Evolutionary conservation across 768 basidiomycete species (phyloP).

Genomic region (Omphalotus guepiniiformis): DNA sequence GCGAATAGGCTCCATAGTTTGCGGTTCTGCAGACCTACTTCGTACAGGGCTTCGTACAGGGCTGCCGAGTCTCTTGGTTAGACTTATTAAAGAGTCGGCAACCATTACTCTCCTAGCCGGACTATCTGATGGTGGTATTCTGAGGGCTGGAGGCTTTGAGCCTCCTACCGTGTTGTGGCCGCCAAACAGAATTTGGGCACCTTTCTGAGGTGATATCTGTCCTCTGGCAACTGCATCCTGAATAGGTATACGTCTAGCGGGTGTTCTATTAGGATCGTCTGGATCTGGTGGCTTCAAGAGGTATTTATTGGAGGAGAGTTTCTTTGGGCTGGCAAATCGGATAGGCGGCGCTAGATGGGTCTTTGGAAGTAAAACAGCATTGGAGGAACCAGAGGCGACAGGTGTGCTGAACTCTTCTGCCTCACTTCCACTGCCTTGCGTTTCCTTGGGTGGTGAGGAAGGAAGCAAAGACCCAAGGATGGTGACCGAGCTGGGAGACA

Average conservation of each 20-base stretch:
- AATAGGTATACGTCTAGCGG: slow-evolving; percentile 62
- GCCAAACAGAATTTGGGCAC: slow-evolving; percentile 26
- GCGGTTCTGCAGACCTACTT: slow-evolving; percentile 34
- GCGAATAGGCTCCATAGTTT: slow-evolving; percentile 3
- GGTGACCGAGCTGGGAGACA: slow-evolving; percentile 55
- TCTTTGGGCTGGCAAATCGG: slow-evolving; percentile 24
- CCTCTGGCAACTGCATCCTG: slow-evolving; percentile 47
- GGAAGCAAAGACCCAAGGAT: slow-evolving; percentile 36
- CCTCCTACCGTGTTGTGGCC: slow-evolving; percentile 18
- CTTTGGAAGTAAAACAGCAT: slow-evolving; percentile 6
- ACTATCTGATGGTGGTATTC: slow-evolving; percentile 33
- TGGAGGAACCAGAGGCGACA: slow-evolving; percentile 11
- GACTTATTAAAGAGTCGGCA: slow-evolving; percentile 28
- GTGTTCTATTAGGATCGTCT: slow-evolving; percentile 46
- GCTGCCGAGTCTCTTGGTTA: slow-evolving; percentile 22
- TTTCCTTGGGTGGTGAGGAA: slow-evolving; percentile 15
- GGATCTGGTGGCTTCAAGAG: slow-evolving; percentile 23
- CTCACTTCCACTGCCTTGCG: not conserved
- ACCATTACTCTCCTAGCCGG: slow-evolving; percentile 36
- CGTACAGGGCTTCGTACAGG: slow-evolving; percentile 28
- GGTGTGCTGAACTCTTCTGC: slow-evolving; percentile 10
- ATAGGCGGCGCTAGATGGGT: slow-evolving; percentile 16
- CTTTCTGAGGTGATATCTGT: slow-evolving; percentile 46
- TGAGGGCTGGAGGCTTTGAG: slow-evolving; percentile 17
- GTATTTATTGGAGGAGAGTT: slow-evolving; percentile 31